Evolutionary conservation across 164 flowering plant genomes (phyloP).

Genomic region (Chimonanthus salicifolius): DNA sequence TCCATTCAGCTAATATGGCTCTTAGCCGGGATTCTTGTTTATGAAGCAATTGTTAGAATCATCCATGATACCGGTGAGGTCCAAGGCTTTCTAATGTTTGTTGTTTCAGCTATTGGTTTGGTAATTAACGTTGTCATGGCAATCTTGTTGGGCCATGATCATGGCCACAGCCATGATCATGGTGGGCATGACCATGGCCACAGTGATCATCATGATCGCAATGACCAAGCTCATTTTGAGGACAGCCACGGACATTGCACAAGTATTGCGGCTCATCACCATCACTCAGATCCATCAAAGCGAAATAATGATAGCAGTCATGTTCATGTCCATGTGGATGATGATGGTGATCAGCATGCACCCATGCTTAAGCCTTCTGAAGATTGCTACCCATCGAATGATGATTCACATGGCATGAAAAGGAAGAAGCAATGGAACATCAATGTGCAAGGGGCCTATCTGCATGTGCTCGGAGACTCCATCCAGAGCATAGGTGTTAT

Average conservation of each 20-base stretch:
- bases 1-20: constrained; percentile 50
- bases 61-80: constrained; percentile 27
- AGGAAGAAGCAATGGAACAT: constrained; percentile 12
- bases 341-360: not conserved
- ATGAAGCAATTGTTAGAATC: constrained; percentile 39
- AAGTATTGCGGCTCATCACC: constrained; percentile 16
- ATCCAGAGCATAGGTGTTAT: constrained; percentile 85
- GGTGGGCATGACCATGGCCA: constrained; percentile 18
- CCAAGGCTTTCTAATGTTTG: constrained; percentile 40
- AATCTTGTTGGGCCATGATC: constrained; percentile 42
- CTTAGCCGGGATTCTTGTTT: constrained; percentile 38
- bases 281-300: constrained; percentile 8
- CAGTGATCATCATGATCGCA: not conserved
- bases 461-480: constrained; percentile 64
- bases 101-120: constrained; percentile 41
- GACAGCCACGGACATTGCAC: not conserved
- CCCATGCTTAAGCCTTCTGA: constrained; percentile 4
- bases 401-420: not conserved
- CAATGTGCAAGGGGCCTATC: constrained; percentile 23
- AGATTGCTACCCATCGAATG: not conserved
- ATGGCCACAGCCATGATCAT: constrained; percentile 26
- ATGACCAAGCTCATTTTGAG: constrained; percentile 1
- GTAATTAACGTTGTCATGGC: constrained; percentile 43
- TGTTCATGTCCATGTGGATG: not conserved
- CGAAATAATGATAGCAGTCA: constrained; percentile 1